Percentiles rank a stretch among this genome's conserved stretches.
Evolutionary conservation across 225 moss, liverwort and hornwort species (phyloP).

Genomic region (Pseudisothecium myosuroides): DNA sequence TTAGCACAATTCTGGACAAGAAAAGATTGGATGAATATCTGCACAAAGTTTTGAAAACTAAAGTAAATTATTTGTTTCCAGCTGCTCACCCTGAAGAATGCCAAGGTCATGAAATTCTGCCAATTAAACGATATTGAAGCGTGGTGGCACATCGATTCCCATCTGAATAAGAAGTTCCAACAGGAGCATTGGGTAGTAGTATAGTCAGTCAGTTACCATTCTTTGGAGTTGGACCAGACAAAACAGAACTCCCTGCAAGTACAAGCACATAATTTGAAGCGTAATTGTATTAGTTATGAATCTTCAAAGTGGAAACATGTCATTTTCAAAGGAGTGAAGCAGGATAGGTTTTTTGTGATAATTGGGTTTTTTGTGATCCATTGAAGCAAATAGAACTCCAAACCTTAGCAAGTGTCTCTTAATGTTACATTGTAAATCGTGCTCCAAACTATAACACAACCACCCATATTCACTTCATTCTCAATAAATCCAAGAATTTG

Average conservation of each 20-base stretch:
- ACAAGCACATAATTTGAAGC: not conserved
- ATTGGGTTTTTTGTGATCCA: not conserved
- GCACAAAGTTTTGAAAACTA: not conserved
- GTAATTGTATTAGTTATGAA: not conserved
- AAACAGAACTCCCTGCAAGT: not conserved
- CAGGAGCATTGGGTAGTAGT: not conserved
- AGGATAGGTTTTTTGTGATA: not conserved
- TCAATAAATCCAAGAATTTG: not conserved
- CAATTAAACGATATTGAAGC: not conserved
- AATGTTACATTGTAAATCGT: not conserved
- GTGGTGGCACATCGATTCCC: too few species aligned
- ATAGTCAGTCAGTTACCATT: not conserved
- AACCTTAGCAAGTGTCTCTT: too few species aligned
- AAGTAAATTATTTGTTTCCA: not conserved
- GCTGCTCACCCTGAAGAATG: fast-evolving
- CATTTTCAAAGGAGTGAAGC: not conserved
- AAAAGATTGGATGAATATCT: not conserved
- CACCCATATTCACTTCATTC: not conserved
- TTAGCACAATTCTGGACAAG: not conserved
- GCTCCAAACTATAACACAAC: not conserved
- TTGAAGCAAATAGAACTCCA: not conserved
- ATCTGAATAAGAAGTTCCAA: too few species aligned
- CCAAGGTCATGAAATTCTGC: not conserved
- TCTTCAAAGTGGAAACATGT: not conserved
- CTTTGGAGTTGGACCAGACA: not conserved